A percentile compares a stretch with the other conserved stretches of the same genome.
Evolutionary conservation across 1,284 basidiomycete species (phyloP).

Genomic region (Cryptococcus jaspeensis): DNA sequence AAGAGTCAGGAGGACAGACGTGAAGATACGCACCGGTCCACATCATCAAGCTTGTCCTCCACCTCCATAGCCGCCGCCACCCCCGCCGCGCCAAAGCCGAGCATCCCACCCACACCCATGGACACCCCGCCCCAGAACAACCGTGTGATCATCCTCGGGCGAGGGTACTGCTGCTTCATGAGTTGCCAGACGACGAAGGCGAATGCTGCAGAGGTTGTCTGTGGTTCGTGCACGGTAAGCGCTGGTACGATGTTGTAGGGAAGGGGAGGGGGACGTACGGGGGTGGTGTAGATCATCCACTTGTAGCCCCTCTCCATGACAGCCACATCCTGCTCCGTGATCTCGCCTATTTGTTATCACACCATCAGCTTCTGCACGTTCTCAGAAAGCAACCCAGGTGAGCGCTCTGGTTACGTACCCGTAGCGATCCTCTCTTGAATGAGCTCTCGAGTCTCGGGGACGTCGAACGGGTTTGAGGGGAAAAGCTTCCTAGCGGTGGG

Average conservation of each 20-base stretch:
- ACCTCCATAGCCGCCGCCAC: constrained; percentile 24
- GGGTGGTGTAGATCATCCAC: constrained; percentile 23
- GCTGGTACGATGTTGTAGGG: not conserved
- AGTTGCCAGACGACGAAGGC: constrained; percentile 15
- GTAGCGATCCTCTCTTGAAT: constrained; percentile 15
- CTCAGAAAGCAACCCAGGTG: not conserved
- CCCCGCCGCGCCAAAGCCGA: constrained; percentile 20
- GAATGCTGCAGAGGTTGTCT: constrained; percentile 13
- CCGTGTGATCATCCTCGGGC: constrained; percentile 12
- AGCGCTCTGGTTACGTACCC: constrained; percentile 4
- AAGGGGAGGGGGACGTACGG: constrained; percentile 16
- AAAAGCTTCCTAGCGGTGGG: constrained; percentile 2
- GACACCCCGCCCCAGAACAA: constrained; percentile 12
- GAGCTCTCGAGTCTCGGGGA: constrained; percentile 17
- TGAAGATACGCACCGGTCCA: constrained; percentile 12
- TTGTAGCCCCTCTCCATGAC: constrained; percentile 20
- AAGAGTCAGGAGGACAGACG: not conserved
- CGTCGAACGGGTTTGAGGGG: constrained; percentile 19
- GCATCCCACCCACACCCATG: constrained; percentile 14
- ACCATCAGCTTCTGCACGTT: not conserved
- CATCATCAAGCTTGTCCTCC: constrained; percentile 21
- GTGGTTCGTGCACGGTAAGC: not conserved
- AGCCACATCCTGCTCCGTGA: constrained; percentile 17
- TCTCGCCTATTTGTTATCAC: constrained; percentile 9
- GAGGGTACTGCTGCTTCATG: constrained; percentile 18